phyloP scores from a whole-genome alignment of 352 stramenopile genomes.

The Phytopythium montanum region DNA sequence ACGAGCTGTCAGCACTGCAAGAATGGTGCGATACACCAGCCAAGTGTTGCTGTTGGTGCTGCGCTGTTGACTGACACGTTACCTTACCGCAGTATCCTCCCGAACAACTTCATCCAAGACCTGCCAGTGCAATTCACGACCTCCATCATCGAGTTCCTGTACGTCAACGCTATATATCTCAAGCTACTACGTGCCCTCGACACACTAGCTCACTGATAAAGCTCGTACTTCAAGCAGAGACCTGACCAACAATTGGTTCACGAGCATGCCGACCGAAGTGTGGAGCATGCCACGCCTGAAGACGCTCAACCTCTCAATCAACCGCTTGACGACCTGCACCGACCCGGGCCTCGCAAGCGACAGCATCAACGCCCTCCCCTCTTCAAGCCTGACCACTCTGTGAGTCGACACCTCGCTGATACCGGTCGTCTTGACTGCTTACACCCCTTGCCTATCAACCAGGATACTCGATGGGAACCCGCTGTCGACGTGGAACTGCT shows the following conservation, averaged over 20 bases:
- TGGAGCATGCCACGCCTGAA: conserved; percentile 28
- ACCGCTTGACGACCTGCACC: conserved; percentile 19
- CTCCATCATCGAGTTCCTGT: conserved; percentile 32
- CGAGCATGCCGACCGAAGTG: conserved; percentile 11
- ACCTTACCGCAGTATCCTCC: conserved; percentile 5
- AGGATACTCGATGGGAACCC: conserved; percentile 23
- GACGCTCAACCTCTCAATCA: conserved; percentile 24
- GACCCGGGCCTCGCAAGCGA: conserved; percentile 2
- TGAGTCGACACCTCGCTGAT: neutral
- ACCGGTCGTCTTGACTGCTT: neutral
- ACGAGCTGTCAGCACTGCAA: conserved; percentile 18
- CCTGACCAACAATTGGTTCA: conserved; percentile 25
- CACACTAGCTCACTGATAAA: neutral
- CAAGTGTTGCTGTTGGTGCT: neutral
- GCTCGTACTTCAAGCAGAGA: conserved; percentile 12
- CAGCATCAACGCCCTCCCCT: neutral
- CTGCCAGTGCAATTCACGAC: conserved; percentile 30
- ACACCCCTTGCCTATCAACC: neutral
- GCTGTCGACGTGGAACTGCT: conserved; percentile 12
- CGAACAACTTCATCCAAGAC: conserved; percentile 21
- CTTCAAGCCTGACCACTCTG: conserved; percentile 14
- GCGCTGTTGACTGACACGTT: neutral
- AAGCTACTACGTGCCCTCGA: neutral
- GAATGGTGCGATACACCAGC: conserved; percentile 19
- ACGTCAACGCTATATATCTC: conserved; percentile 2